Percentiles rank a stretch among this genome's conserved stretches.
Conservation (phyloP, 1,284 basidiomycete genomes). For the Cryptococcus depauperatus region DNA sequence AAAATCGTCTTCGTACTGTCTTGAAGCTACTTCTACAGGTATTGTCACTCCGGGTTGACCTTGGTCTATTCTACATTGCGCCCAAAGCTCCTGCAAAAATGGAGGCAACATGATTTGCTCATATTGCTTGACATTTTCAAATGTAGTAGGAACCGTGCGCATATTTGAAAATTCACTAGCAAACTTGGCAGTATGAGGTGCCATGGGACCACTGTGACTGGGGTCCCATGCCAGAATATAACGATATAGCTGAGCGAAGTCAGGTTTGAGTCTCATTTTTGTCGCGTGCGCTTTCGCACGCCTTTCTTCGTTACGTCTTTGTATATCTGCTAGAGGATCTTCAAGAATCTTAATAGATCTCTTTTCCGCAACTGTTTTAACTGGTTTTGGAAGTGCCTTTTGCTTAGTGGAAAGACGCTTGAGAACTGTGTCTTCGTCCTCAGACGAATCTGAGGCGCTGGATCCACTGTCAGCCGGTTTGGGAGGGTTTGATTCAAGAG, state of each 20-base stretch:
- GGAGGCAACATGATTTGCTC: constrained; percentile 72
- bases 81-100: constrained; percentile 87
- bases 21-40: constrained; percentile 60
- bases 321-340: constrained; percentile 44
- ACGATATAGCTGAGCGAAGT: constrained; percentile 70
- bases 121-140: constrained; percentile 63
- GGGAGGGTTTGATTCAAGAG: constrained; percentile 11
- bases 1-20: constrained; percentile 42
- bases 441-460: constrained; percentile 45
- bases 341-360: constrained; percentile 62
- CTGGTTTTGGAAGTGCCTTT: constrained; percentile 48
- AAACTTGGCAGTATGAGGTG: constrained; percentile 50
- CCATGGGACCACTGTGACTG: constrained; percentile 54
- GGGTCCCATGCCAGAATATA: constrained; percentile 84
- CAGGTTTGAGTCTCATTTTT: constrained; percentile 68
- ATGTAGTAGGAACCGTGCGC: constrained; percentile 56
- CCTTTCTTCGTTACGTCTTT: constrained; percentile 44
- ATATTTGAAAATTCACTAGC: constrained; percentile 40
- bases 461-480: constrained; percentile 30
- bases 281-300: constrained; percentile 58
- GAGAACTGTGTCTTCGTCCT: constrained; percentile 53
- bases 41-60: constrained; percentile 51
- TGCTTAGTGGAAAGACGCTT: constrained; percentile 58
- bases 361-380: constrained; percentile 51
- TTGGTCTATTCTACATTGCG: constrained; percentile 70